Conservation (phyloP, 345 rosid species). For the Ceriops tagal region DNA sequence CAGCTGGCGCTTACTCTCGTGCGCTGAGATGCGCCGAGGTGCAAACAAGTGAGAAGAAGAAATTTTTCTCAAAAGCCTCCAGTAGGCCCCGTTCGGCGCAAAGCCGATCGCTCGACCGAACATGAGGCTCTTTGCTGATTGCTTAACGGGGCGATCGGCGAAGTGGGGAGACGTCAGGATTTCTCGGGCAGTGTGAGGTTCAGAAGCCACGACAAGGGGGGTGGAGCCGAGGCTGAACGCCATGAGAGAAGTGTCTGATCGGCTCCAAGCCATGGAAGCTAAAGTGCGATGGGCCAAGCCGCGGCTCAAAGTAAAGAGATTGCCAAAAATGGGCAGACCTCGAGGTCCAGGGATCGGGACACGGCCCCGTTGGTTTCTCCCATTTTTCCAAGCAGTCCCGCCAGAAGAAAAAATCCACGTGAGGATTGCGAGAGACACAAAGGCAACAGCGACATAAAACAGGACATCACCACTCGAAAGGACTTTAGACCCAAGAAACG, state of each 20-base stretch:
- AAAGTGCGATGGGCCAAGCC: too few species aligned
- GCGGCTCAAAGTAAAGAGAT: too few species aligned
- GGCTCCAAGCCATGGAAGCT: too few species aligned
- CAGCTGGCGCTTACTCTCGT: too few species aligned
- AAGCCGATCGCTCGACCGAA: conserved; percentile 89
- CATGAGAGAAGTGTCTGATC: too few species aligned
- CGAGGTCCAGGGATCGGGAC: too few species aligned
- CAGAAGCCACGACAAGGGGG: conserved; percentile 65
- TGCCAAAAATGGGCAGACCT: too few species aligned
- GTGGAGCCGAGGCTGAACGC: conserved; percentile 83
- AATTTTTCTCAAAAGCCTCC: conserved; percentile 70
- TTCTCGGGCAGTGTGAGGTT: conserved; percentile 65
- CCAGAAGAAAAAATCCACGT: conserved; percentile 69
- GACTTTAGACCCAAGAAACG: conserved; percentile 41
- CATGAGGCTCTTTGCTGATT: conserved; percentile 46
- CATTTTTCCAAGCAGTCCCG: too few species aligned
- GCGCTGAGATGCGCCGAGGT: conserved; percentile 19
- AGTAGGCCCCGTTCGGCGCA: conserved; percentile 79
- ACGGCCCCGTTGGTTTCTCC: too few species aligned
- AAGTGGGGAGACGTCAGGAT: conserved; percentile 49
- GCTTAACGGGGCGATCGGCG: too few species aligned
- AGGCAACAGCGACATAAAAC: conserved; percentile 36
- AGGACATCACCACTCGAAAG: conserved; percentile 30
- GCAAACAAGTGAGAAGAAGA: conserved; percentile 78
- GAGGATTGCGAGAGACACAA: conserved; percentile 34